Percentiles rank a stretch among this genome's conserved stretches.
Conservation (phyloP, 2,329 filamentous ascomycete genomes). For the Simplicillium sp. region DNA sequence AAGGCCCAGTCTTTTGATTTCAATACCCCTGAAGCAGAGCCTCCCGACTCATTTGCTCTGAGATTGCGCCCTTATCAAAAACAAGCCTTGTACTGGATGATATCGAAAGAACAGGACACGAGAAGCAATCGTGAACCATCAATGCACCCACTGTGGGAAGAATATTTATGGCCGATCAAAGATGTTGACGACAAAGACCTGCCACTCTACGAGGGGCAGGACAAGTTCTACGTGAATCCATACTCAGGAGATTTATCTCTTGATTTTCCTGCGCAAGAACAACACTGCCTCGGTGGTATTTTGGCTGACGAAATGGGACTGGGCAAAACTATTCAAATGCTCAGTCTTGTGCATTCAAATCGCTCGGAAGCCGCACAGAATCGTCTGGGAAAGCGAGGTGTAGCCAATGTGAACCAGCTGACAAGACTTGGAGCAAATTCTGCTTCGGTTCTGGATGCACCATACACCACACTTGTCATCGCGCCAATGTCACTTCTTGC, state of each 20-base stretch:
- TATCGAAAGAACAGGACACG: slow-evolving; percentile 80
- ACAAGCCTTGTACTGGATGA: slow-evolving; percentile 94
- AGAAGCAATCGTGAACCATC: slow-evolving; percentile 62
- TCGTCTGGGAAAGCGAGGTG: slow-evolving; percentile 17
- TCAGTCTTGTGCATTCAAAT: slow-evolving; percentile 84
- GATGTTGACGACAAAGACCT: slow-evolving; percentile 78
- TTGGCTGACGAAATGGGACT: slow-evolving; percentile 96
- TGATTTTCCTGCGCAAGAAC: slow-evolving; percentile 86
- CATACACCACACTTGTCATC: slow-evolving; percentile 87
- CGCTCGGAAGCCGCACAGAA: slow-evolving; percentile 44
- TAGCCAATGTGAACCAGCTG: slow-evolving; percentile 47
- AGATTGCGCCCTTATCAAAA: slow-evolving; percentile 86
- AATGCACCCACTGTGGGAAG: slow-evolving; percentile 97
- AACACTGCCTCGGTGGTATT: slow-evolving; percentile 88
- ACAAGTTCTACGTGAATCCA: slow-evolving; percentile 87
- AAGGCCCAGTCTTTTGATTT: slow-evolving; percentile 98
- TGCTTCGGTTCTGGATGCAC: slow-evolving; percentile 54
- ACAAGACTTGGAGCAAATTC: slow-evolving; percentile 51
- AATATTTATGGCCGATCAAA: slow-evolving; percentile 81
- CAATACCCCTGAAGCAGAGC: slow-evolving; percentile 76
- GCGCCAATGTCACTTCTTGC: slow-evolving; percentile 94
- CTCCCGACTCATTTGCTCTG: slow-evolving; percentile 73
- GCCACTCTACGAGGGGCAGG: slow-evolving; percentile 52
- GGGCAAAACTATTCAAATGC: slow-evolving; percentile 97
- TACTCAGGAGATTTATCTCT: slow-evolving; percentile 92